Base-by-base conservation (phyloP, 2,329 filamentous ascomycete species). In the Aspergillus texensis region DNA sequence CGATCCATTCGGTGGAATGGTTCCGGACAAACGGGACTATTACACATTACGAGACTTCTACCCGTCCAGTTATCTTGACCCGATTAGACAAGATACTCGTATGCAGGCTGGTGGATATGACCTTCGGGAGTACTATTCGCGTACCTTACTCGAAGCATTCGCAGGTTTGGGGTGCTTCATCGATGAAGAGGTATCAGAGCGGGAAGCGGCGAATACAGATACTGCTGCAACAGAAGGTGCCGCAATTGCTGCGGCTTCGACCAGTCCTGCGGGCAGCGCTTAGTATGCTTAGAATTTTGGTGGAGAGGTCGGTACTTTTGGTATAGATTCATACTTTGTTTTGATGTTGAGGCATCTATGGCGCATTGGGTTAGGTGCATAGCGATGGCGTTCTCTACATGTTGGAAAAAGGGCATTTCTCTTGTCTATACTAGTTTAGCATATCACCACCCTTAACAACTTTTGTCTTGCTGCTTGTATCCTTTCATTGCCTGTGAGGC, bases 111-210 rank as follows among this genome's bases (percentile, higher is more conserved):
- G 93, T 36, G 96, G 95, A 0, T 98, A 96, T 78, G 89, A 90
- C 71, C 82, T 94, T 50, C 83, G 86, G 39, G 93, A 97, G 74
- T 98, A 95, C 74, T 92, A 93, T 71, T 84, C 88, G 9, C 85
- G 94, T 28, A 89, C 92, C 28, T 81, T 99, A 74, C 91, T 92
- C 65, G 94, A 97, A 74, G 93, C 94, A 0, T 98, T 97, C 79
- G 88, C 92, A 0, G 95, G 96, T 0, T 78, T 99, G 64, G 93
- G 91, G 0, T 91, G 96, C 48, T 96, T 96, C 70, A 83, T 99
- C 48, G 90, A 87, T 41, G 93, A 97, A 53, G 94, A 96, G 73
- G 72, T 82, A 21, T 61, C 75, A 2, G 68, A 74, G 43, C 70
- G 77, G 48, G 72, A 77, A 46, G 67, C 67, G 43, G 55, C 64